These are phyloP conservation scores for Chlorophyllum brunneum DNA, from an alignment of 768 basidiomycete genomes.

Conservation along the genomic window DNA sequence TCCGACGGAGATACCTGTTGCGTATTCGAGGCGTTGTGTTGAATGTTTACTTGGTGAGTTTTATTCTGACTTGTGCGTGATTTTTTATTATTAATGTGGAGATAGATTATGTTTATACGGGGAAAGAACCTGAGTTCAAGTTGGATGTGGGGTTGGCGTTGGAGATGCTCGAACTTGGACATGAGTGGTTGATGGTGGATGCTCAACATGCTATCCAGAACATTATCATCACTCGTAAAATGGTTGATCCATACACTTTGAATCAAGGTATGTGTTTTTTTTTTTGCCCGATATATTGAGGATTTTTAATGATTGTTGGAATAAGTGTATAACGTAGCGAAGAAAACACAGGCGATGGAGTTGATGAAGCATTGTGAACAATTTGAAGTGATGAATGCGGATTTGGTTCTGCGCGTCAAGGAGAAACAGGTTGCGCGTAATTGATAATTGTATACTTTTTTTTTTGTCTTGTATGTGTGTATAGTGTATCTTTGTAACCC, in stretches of 20 bases:
- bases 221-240: constrained; percentile 1
- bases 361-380: neutral
- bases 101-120: constrained; percentile 7
- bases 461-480: too few species aligned
- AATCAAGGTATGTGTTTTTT: neutral
- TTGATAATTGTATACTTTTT: neutral
- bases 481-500: neutral
- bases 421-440: neutral
- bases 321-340: neutral
- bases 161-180: constrained; percentile 4
- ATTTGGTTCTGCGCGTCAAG: neutral
- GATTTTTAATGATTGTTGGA: neutral
- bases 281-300: neutral
- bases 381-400: neutral
- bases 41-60: constrained; percentile 6
- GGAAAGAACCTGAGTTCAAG: neutral
- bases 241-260: constrained; percentile 7
- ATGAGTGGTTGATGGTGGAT: neutral
- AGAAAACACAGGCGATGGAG: neutral
- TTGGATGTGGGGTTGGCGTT: neutral
- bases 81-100: neutral
- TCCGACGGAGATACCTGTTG: neutral
- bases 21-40: constrained; percentile 1
- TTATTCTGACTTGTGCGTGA: neutral
- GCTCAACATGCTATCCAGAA: constrained; percentile 2